Conservation (phyloP, 2,329 filamentous ascomycete species). For the Tolypocladium album region DNA sequence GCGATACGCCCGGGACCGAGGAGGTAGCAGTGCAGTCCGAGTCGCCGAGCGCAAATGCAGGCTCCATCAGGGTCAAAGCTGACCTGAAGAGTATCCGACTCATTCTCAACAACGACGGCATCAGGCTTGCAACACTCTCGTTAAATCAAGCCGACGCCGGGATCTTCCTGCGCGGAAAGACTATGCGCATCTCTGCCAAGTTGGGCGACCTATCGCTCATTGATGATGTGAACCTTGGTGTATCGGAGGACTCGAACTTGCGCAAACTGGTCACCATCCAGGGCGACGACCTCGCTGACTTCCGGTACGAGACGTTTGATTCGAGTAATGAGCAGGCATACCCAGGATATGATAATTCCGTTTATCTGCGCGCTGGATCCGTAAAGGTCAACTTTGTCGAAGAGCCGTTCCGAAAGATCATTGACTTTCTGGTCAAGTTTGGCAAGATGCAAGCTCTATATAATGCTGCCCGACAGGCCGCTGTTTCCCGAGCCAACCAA, state of each 20-base stretch:
- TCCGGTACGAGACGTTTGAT: conserved; percentile 95
- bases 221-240: conserved; percentile 89
- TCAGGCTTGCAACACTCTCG: conserved; percentile 82
- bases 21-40: conserved; percentile 19
- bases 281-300: conserved; percentile 90
- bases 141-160: conserved; percentile 88
- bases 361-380: conserved; percentile 83
- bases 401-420: conserved; percentile 95
- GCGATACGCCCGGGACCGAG: conserved; percentile 27
- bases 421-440: conserved; percentile 96
- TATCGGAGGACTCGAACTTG: conserved; percentile 68
- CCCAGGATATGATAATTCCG: conserved; percentile 87
- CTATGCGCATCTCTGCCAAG: conserved; percentile 78
- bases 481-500: conserved; percentile 85
- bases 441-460: conserved; percentile 99
- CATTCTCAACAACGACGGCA: conserved; percentile 95
- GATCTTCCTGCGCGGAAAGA: conserved; percentile 74
- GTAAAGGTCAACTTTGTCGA: conserved; percentile 96
- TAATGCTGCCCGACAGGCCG: conserved; percentile 90
- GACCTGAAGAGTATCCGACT: conserved; percentile 88
- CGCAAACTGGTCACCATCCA: conserved; percentile 89
- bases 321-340: conserved; percentile 58
- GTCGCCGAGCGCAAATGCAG: conserved; percentile 30
- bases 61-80: conserved; percentile 87
- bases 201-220: conserved; percentile 81